Base-by-base conservation (phyloP, 2,329 filamentous ascomycete genomes). In the Clonostachys byssicola region DNA sequence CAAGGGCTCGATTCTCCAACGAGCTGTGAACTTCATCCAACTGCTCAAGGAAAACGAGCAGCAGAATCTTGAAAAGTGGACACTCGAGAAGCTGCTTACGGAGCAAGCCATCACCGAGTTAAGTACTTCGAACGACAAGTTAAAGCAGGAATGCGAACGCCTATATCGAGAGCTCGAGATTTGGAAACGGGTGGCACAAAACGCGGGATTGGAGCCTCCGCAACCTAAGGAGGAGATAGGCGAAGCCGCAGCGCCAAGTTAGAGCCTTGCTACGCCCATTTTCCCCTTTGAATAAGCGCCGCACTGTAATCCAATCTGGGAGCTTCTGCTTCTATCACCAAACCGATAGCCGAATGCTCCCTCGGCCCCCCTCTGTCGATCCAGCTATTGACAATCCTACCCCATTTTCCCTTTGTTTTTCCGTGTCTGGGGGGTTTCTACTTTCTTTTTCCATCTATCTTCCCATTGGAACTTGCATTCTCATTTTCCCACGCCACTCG, bases 41-140 rank as follows among this genome's bases (percentile, higher is more conserved):
- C 91, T 96, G 61, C 80, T 99, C 38, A 95, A 94, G 64, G 91
- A 96, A 65, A 95, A 96, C 57, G 92, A 96, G 64, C 83, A 88
- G 14, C 88, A 94, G 54, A 96, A 96, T 64, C 91, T 95, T 52
- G 92, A 96, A 65, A 91, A 96, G 68, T 94, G 89, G 88, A 92
- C 89, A 5, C 74, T 94, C 30, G 89, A 94, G 69, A 97, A 97
- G 71, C 79, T 95, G 38, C 77, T 94, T 38, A 92, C 89, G 0
- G 89, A 95, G 68, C 89, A 94, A 63, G 90, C 90, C 43, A 92
- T 95, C 55, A 84, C 85, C 14, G 92, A 97, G 67, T 81, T 96
- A 44, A 92, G 87, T 60, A 80, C 85, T 33, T 92, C 87, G 53
- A 95, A 92, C 59, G 89, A 95, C 56, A 94, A 92, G 69, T 79